These are phyloP conservation scores for Sonneratia alba DNA, from an alignment of 345 rosid species.

Conservation along the genomic window DNA sequence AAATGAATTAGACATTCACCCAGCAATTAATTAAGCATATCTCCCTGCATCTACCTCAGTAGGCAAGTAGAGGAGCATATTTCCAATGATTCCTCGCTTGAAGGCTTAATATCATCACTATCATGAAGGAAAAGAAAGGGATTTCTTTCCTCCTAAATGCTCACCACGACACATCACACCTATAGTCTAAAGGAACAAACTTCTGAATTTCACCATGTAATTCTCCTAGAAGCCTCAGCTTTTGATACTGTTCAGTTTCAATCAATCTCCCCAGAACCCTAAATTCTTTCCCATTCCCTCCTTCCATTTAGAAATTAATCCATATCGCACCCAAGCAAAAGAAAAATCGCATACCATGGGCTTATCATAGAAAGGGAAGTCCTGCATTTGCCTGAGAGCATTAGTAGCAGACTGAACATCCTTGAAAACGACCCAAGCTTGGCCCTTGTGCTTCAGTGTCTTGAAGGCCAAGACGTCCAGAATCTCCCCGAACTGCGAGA, in stretches of 20 bases:
- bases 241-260: not conserved
- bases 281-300: not conserved
- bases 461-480: conserved; percentile 84
- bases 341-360: conserved; percentile 45
- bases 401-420: conserved; percentile 59
- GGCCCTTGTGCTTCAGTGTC: conserved; percentile 97
- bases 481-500: conserved; percentile 90
- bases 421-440: conserved; percentile 96
- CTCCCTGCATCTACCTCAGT: not conserved
- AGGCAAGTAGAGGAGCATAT: not conserved
- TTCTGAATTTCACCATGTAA: not conserved
- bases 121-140: not conserved
- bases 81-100: not conserved
- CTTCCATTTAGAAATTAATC: not conserved
- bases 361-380: conserved; percentile 88
- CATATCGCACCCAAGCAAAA: not conserved
- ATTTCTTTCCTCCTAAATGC: not conserved
- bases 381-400: conserved; percentile 83
- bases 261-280: not conserved
- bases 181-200: not conserved
- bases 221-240: not conserved
- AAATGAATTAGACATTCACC: not conserved
- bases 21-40: not conserved
- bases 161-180: not conserved
- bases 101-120: not conserved